phyloP scores from a whole-genome alignment of 257 asterid species.

The Nemophila menziesii region DNA sequence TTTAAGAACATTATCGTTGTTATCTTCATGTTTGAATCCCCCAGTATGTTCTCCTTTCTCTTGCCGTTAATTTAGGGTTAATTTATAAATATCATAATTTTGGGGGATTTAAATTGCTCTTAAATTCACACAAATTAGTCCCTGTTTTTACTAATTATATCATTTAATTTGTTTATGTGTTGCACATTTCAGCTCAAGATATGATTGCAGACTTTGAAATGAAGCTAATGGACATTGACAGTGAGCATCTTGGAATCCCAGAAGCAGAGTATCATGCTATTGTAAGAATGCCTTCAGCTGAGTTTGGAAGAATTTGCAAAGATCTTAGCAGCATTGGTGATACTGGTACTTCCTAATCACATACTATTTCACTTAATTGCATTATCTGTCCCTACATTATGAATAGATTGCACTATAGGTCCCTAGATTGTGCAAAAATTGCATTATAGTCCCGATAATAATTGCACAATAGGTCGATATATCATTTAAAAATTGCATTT shows the following conservation, averaged over 20 bases:
- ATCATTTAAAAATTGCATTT: no score
- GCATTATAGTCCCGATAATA: no score
- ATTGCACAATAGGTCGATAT: no score
- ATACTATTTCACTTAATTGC: no score
- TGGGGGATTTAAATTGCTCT: no score
- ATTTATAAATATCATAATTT: no score
- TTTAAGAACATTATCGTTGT: conserved; percentile 48
- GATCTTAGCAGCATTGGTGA: conserved; percentile 62
- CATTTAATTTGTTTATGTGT: neutral
- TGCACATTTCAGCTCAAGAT: conserved; percentile 33
- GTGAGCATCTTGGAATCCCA: conserved; percentile 58
- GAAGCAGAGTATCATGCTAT: conserved; percentile 61
- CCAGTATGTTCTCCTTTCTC: conserved; percentile 30
- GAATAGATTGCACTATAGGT: no score
- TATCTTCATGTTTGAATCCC: conserved; percentile 61
- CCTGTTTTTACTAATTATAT: neutral
- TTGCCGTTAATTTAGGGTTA: no score
- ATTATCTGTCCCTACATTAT: no score
- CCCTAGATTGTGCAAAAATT: no score
- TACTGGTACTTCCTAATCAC: conserved; percentile 36
- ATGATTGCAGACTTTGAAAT: conserved; percentile 57
- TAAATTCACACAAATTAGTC: no score
- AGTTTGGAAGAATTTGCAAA: conserved; percentile 49
- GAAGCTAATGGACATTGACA: conserved; percentile 64
- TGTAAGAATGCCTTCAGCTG: conserved; percentile 55